Evolutionary conservation across 306 rosid species (phyloP).

Genomic region (Acacia acuminata): DNA sequence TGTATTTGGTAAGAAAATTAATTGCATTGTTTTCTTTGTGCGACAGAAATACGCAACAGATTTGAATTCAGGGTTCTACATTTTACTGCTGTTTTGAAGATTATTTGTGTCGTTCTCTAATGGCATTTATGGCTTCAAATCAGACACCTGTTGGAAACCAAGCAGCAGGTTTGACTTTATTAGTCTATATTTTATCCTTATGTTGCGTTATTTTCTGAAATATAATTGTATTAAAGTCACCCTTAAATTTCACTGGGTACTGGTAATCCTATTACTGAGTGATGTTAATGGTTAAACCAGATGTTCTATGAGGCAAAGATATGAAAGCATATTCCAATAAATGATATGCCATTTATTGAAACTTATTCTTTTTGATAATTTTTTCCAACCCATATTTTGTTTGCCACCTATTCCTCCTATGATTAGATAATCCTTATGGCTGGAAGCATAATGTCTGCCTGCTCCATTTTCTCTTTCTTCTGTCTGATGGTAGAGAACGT

Average conservation of each 20-base stretch:
- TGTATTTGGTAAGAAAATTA: slow-evolving; percentile 27
- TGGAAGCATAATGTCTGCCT: neutral
- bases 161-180: slow-evolving; percentile 56
- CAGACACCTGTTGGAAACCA: slow-evolving; percentile 43
- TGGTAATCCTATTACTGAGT: neutral
- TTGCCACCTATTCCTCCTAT: neutral
- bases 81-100: slow-evolving; percentile 21
- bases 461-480: neutral
- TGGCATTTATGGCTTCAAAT: slow-evolving; percentile 56
- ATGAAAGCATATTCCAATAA: neutral
- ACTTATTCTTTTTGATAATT: neutral
- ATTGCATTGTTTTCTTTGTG: slow-evolving; percentile 28
- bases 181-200: neutral
- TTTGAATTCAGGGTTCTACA: slow-evolving; percentile 28
- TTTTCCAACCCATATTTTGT: neutral
- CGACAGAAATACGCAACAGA: neutral
- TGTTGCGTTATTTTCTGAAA: neutral
- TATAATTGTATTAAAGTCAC: neutral
- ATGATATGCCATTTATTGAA: neutral
- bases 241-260: neutral
- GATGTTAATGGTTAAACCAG: neutral
- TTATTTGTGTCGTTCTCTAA: slow-evolving; percentile 33
- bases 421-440: neutral
- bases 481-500: neutral
- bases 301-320: neutral